These are phyloP conservation scores for Mucor saturninus DNA, from an alignment of 371 early-diverging fungal genomes.

Conservation along the genomic window DNA sequence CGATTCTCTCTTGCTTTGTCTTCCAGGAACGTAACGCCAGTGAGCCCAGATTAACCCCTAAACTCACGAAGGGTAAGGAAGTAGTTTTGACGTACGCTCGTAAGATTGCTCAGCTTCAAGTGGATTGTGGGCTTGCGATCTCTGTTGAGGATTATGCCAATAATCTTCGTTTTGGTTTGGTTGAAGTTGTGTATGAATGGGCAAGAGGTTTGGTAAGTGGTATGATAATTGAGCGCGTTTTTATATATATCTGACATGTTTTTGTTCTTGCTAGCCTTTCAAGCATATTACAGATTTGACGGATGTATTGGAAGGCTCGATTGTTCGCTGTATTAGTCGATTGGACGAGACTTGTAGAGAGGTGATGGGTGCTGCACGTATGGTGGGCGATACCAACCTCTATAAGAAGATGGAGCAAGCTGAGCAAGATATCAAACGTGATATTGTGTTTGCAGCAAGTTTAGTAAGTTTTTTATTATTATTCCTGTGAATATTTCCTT, in stretches of 20 bases:
- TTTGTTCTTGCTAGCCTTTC: conserved; percentile 65
- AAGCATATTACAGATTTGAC: conserved; percentile 93
- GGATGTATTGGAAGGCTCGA: conserved; percentile 94
- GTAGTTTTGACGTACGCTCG: conserved; percentile 67
- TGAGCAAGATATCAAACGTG: conserved; percentile 91
- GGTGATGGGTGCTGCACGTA: conserved; percentile 89
- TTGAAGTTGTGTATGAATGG: conserved; percentile 99
- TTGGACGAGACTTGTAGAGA: conserved; percentile 98
- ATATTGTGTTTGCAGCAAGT: conserved; percentile 98
- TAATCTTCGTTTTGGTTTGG: conserved; percentile 82
- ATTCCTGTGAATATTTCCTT: too few species aligned
- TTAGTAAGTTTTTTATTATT: conserved; percentile 58
- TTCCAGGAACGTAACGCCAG: conserved; percentile 89
- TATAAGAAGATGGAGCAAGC: conserved; percentile 97
- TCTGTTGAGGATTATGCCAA: conserved; percentile 58
- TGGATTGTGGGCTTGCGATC: conserved; percentile 70
- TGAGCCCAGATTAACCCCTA: conserved; percentile 68
- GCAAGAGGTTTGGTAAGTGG: conserved; percentile 80
- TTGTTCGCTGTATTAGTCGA: conserved; percentile 97
- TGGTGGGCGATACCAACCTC: conserved; percentile 94
- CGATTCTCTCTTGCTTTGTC: conserved; percentile 95
- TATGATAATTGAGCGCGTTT: background rate
- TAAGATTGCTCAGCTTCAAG: conserved; percentile 77
- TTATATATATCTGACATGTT: conserved; percentile 5
- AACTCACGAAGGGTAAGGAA: conserved; percentile 63